These are phyloP conservation scores for Phanerochaete carnosa DNA, from an alignment of 768 basidiomycete genomes.

Conservation along the genomic window DNA sequence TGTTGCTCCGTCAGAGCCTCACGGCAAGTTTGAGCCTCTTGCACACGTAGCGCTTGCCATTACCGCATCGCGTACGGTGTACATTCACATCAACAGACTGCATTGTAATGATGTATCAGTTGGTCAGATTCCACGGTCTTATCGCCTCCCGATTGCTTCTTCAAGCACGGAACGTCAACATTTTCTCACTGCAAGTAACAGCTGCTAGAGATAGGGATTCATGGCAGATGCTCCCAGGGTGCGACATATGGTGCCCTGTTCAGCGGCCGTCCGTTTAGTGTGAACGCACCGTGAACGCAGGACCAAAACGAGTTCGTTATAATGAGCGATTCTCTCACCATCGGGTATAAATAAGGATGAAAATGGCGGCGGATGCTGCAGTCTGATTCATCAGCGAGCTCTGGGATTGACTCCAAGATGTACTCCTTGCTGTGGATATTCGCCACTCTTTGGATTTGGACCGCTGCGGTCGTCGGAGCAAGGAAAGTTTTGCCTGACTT, in stretches of 20 bases:
- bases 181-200: not conserved
- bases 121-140: not conserved
- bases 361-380: no score
- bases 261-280: not conserved
- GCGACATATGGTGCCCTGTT: not conserved
- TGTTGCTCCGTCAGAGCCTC: not conserved
- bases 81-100: not conserved
- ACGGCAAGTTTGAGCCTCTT: no score
- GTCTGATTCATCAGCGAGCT: not conserved
- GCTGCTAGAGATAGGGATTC: not conserved
- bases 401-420: not conserved
- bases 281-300: not conserved
- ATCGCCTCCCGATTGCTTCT: not conserved
- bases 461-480: not conserved
- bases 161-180: not conserved
- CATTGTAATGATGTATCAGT: not conserved
- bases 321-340: not conserved
- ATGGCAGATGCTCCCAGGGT: not conserved
- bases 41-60: not conserved
- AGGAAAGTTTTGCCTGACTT: slow-evolving; percentile 43
- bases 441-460: not conserved
- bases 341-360: not conserved
- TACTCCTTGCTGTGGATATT: not conserved
- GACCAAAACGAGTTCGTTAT: not conserved
- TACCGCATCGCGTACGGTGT: not conserved